Conservation (phyloP, 495 filamentous ascomycete genomes). For the Aspergillus steynii region DNA sequence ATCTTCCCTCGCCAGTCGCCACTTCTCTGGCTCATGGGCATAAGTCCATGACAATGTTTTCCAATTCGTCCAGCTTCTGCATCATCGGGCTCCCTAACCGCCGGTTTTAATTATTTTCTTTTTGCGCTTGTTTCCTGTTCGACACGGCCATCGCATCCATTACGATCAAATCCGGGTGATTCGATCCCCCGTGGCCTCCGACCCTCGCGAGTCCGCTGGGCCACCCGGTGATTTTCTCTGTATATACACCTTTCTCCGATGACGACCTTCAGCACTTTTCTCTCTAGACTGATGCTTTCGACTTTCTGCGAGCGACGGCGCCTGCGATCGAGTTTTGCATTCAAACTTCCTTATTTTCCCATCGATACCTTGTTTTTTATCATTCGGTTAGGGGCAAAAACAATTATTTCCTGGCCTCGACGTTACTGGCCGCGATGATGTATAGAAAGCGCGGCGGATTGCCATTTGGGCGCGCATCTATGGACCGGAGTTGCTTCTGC, state of each 20-base stretch:
- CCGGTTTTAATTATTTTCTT: slow-evolving; percentile 42
- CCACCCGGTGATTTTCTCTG: slow-evolving; percentile 23
- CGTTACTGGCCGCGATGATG: slow-evolving; percentile 42
- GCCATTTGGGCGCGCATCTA: slow-evolving; percentile 41
- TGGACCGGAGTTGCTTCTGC: slow-evolving; percentile 37
- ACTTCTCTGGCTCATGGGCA: slow-evolving; percentile 28
- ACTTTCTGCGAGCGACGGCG: slow-evolving; percentile 52
- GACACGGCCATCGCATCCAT: slow-evolving; percentile 30
- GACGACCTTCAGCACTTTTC: slow-evolving; percentile 37
- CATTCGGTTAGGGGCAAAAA: slow-evolving; percentile 44
- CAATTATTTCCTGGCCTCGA: slow-evolving; percentile 28
- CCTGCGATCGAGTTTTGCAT: slow-evolving; percentile 48
- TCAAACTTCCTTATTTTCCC: slow-evolving; percentile 25
- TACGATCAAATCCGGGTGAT: slow-evolving; percentile 23
- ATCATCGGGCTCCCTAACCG: slow-evolving; percentile 46
- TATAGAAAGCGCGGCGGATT: slow-evolving; percentile 49
- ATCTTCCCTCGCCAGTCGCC: slow-evolving; percentile 25
- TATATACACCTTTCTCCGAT: slow-evolving; percentile 44
- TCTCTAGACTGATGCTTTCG: slow-evolving; percentile 46
- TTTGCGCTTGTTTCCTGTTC: slow-evolving; percentile 37
- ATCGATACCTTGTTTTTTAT: slow-evolving; percentile 44
- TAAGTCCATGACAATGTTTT: slow-evolving; percentile 34
- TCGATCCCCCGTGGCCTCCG: neutral
- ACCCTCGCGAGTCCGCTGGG: neutral
- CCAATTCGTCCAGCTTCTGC: slow-evolving; percentile 41